phyloP scores from a whole-genome alignment of 2,329 filamentous ascomycete species.

The Knufia petricola region DNA sequence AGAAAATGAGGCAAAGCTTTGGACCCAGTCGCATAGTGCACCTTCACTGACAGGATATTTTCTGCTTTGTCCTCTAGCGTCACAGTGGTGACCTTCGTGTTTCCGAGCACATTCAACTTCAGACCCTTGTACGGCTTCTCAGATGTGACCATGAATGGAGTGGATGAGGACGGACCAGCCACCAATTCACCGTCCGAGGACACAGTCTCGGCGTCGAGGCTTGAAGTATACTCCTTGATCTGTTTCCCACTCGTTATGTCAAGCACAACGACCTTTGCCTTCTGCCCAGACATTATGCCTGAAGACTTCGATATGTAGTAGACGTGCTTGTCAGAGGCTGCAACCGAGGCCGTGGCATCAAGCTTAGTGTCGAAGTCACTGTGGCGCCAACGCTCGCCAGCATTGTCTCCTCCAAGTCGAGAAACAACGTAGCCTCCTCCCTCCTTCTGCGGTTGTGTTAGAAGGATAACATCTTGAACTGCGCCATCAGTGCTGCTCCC shows the following conservation, averaged over 20 bases:
- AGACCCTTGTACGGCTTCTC: constrained; percentile 36
- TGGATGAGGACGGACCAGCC: constrained; percentile 28
- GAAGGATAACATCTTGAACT: constrained; percentile 63
- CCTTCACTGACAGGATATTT: constrained; percentile 45
- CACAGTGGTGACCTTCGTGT: constrained; percentile 32
- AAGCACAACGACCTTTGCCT: constrained; percentile 64
- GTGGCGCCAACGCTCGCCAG: constrained; percentile 69
- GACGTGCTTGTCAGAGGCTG: constrained; percentile 56
- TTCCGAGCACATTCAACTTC: constrained; percentile 37
- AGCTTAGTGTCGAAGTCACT: constrained; percentile 52
- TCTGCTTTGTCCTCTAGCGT: constrained; percentile 32
- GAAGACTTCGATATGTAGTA: constrained; percentile 68
- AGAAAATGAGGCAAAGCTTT: constrained; percentile 74
- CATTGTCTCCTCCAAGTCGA: constrained; percentile 62
- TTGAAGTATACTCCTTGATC: constrained; percentile 60
- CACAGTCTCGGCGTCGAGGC: constrained; percentile 62
- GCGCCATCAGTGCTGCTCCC: constrained; percentile 49
- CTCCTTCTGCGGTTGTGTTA: constrained; percentile 40
- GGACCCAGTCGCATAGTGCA: constrained; percentile 65
- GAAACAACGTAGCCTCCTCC: constrained; percentile 45
- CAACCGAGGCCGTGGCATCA: constrained; percentile 66
- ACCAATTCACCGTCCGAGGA: constrained; percentile 13
- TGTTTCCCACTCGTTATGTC: constrained; percentile 65
- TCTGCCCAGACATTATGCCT: constrained; percentile 57
- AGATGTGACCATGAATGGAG: constrained; percentile 36